Conservation (phyloP, 2,329 filamentous ascomycete genomes). For the Penicillium sp. region DNA sequence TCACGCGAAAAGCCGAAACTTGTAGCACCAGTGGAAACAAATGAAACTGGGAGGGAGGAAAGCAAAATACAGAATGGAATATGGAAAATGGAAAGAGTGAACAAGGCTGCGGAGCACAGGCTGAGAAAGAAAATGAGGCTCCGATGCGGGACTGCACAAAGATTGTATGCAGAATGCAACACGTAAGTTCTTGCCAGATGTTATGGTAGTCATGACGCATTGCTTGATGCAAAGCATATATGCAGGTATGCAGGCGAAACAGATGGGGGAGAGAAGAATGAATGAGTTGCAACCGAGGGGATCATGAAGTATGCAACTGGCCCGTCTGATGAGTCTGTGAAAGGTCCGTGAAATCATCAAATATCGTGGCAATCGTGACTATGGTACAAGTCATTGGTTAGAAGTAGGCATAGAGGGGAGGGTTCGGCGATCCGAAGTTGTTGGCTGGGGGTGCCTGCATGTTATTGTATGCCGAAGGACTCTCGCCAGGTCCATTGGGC, state of each 20-base stretch:
- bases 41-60: neutral
- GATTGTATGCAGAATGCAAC: conserved; percentile 21
- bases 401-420: conserved; percentile 35
- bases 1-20: neutral
- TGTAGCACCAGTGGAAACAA: neutral
- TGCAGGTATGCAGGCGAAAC: conserved; percentile 18
- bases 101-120: neutral
- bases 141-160: conserved; percentile 16
- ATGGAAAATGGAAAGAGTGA: conserved; percentile 2
- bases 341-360: conserved; percentile 27
- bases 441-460: conserved; percentile 27
- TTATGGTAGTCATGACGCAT: conserved; percentile 22
- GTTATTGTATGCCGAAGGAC: conserved; percentile 30
- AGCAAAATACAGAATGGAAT: conserved; percentile 7
- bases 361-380: conserved; percentile 40
- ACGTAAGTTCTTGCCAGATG: conserved; percentile 19
- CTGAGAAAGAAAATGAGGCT: neutral
- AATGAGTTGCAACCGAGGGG: conserved; percentile 7
- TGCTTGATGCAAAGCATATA: conserved; percentile 14
- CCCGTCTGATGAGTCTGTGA: conserved; percentile 24
- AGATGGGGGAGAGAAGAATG: conserved; percentile 6
- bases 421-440: conserved; percentile 27
- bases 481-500: conserved; percentile 23
- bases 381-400: conserved; percentile 29
- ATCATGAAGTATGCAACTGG: conserved; percentile 20